phyloP scores from a whole-genome alignment of 192 early-diverging fungal species.

The Dissophora ornata region DNA sequence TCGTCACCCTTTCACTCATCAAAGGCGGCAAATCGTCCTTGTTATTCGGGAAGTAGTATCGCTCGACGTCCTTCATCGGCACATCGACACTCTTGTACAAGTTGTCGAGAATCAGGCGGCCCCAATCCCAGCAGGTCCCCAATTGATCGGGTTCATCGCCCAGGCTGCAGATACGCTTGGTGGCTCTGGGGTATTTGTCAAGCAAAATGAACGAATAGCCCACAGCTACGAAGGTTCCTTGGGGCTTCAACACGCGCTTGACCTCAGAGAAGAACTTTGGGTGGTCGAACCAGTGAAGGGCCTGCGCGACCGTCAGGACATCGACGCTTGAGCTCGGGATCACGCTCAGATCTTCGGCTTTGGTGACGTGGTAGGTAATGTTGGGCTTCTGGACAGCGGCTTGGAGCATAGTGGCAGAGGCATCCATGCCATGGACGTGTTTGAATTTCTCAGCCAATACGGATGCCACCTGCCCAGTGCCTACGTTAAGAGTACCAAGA shows the following conservation, averaged over 20 bases:
- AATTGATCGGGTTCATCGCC: slow-evolving; percentile 45
- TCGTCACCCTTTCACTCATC: slow-evolving; percentile 55
- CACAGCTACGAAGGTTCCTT: slow-evolving; percentile 66
- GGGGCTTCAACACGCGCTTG: slow-evolving; percentile 69
- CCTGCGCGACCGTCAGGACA: slow-evolving; percentile 60
- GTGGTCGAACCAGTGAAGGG: slow-evolving; percentile 70
- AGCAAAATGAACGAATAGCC: slow-evolving; percentile 59
- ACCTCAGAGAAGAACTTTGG: slow-evolving; percentile 65
- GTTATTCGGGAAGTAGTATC: slow-evolving; percentile 41
- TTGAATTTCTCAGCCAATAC: slow-evolving; percentile 61
- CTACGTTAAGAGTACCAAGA: too few relatives aligned
- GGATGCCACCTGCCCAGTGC: slow-evolving; percentile 66
- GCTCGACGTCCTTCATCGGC: slow-evolving; percentile 57
- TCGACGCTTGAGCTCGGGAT: slow-evolving; percentile 52
- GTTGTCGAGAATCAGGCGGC: slow-evolving; percentile 59
- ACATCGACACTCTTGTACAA: slow-evolving; percentile 56
- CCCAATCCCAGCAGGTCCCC: slow-evolving; percentile 58
- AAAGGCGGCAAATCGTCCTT: slow-evolving; percentile 17
- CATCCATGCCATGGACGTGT: slow-evolving; percentile 61
- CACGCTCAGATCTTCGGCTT: slow-evolving; percentile 53
- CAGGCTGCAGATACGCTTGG: slow-evolving; percentile 32
- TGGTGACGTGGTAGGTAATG: slow-evolving; percentile 53
- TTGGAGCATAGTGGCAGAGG: slow-evolving; percentile 54
- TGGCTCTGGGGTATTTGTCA: slow-evolving; percentile 51
- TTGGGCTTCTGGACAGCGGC: slow-evolving; percentile 53